Evolutionary conservation across 176 grass and related monocot species (phyloP).

Genomic region (Phoenix dactylifera): DNA sequence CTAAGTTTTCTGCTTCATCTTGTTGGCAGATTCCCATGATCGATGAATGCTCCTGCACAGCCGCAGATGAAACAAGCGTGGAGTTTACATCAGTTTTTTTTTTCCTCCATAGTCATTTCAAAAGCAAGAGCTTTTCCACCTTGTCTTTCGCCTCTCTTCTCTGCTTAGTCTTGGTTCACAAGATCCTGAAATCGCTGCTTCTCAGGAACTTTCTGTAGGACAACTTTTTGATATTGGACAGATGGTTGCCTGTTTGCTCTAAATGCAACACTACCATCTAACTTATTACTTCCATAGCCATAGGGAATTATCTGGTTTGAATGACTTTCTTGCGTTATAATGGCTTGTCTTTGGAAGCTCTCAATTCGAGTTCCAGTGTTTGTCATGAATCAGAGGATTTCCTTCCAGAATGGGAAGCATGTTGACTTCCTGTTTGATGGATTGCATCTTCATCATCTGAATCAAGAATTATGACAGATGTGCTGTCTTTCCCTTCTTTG

Average conservation of each 20-base stretch:
- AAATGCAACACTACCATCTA: conserved; percentile 22
- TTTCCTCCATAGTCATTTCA: conserved; percentile 22
- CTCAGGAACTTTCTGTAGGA: conserved; percentile 60
- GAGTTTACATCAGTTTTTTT: conserved; percentile 21
- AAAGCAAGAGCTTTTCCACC: conserved; percentile 18
- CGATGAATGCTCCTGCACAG: conserved; percentile 5
- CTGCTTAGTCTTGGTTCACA: conserved; percentile 34
- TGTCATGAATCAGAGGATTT: conserved; percentile 15
- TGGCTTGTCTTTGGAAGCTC: conserved; percentile 22
- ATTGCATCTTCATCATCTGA: too few species aligned
- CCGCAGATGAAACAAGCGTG: conserved; percentile 1
- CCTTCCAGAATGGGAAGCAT: not conserved
- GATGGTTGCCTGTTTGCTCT: conserved; percentile 40
- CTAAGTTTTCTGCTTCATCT: conserved; percentile 16
- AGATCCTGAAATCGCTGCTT: conserved; percentile 14
- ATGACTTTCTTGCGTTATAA: conserved; percentile 16
- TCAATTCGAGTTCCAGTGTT: conserved; percentile 8
- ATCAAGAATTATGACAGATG: too few species aligned
- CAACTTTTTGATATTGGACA: conserved; percentile 59
- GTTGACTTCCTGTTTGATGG: conserved; percentile 5
- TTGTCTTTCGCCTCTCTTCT: conserved; percentile 48
- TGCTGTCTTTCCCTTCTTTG: too few species aligned
- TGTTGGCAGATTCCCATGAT: conserved; percentile 14
- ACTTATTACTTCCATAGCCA: conserved; percentile 19
- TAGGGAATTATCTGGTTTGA: conserved; percentile 43